Conservation (phyloP, 495 filamentous ascomycete genomes). For the Xeromyces bisporus region DNA sequence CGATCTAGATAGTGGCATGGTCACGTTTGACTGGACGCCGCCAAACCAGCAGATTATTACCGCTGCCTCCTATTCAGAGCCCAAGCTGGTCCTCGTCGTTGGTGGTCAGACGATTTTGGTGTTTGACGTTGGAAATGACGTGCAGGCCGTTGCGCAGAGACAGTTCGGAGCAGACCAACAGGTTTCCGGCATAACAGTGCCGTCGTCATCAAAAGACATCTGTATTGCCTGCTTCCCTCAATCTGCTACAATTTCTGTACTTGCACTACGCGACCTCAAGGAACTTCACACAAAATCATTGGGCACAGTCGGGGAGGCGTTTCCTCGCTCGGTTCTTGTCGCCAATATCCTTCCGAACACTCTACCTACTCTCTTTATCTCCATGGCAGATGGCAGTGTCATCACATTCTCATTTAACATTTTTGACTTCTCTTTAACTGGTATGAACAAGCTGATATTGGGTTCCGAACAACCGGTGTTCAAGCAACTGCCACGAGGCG, state of each 20-base stretch:
- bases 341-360: slow-evolving; percentile 46
- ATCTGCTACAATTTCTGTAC: slow-evolving; percentile 51
- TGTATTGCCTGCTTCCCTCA: slow-evolving; percentile 79
- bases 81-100: slow-evolving; percentile 51
- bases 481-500: slow-evolving; percentile 49
- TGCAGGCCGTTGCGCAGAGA: slow-evolving; percentile 39
- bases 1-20: slow-evolving; percentile 52
- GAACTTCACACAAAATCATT: slow-evolving; percentile 44
- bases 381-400: slow-evolving; percentile 90
- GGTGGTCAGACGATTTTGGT: slow-evolving; percentile 51
- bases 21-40: slow-evolving; percentile 51
- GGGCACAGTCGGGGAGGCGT: slow-evolving; percentile 40
- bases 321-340: slow-evolving; percentile 69
- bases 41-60: slow-evolving; percentile 45
- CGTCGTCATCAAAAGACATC: slow-evolving; percentile 25
- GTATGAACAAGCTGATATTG: slow-evolving; percentile 65
- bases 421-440: slow-evolving; percentile 38
- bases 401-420: slow-evolving; percentile 65
- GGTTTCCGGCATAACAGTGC: slow-evolving; percentile 66
- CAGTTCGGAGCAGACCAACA: slow-evolving; percentile 48
- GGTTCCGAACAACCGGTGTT: slow-evolving; percentile 74
- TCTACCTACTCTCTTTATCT: slow-evolving; percentile 66
- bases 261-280: slow-evolving; percentile 46
- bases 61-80: slow-evolving; percentile 55
- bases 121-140: slow-evolving; percentile 41